phyloP scores from a whole-genome alignment of 2,329 filamentous ascomycete genomes.

The Zalaria sp. region DNA sequence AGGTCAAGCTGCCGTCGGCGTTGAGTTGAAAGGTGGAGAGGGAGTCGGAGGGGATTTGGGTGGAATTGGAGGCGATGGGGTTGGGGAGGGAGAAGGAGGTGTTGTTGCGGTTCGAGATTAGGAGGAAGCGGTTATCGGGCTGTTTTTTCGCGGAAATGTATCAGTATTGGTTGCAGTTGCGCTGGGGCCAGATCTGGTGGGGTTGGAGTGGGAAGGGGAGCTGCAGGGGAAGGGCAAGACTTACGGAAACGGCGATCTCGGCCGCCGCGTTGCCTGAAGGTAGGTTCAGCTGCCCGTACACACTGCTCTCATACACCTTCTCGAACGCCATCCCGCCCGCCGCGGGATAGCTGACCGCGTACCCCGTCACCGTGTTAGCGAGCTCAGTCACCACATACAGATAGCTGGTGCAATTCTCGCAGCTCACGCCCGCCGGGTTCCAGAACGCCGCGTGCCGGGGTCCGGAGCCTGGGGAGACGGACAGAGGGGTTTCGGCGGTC shows the following conservation, averaged over 20 bases:
- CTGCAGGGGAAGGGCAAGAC: too few relatives aligned
- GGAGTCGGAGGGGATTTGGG: constrained; percentile 35
- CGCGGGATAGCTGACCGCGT: constrained; percentile 30
- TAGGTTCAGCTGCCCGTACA: constrained; percentile 30
- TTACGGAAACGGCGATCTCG: constrained; percentile 37
- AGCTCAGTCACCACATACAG: constrained; percentile 34
- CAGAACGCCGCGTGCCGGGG: constrained; percentile 23
- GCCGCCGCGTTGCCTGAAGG: constrained; percentile 37
- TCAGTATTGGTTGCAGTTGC: too few relatives aligned
- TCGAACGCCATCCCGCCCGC: constrained; percentile 27
- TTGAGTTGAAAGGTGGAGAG: constrained; percentile 49
- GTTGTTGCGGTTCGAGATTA: constrained; percentile 56
- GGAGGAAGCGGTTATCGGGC: constrained; percentile 42
- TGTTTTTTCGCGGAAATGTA: too few relatives aligned
- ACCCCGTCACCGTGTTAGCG: constrained; percentile 33
- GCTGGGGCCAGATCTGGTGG: neutral
- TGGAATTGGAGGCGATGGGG: constrained; percentile 19
- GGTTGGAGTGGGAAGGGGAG: neutral
- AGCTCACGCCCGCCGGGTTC: constrained; percentile 13
- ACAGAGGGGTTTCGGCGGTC: constrained; percentile 12
- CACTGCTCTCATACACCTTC: constrained; percentile 31
- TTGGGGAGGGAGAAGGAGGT: constrained; percentile 37
- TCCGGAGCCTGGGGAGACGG: constrained; percentile 16
- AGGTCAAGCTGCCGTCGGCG: constrained; percentile 39
- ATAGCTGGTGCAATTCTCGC: constrained; percentile 14